These are phyloP conservation scores for Allium sativum DNA, from an alignment of 106 monocot species.

Conservation along the genomic window DNA sequence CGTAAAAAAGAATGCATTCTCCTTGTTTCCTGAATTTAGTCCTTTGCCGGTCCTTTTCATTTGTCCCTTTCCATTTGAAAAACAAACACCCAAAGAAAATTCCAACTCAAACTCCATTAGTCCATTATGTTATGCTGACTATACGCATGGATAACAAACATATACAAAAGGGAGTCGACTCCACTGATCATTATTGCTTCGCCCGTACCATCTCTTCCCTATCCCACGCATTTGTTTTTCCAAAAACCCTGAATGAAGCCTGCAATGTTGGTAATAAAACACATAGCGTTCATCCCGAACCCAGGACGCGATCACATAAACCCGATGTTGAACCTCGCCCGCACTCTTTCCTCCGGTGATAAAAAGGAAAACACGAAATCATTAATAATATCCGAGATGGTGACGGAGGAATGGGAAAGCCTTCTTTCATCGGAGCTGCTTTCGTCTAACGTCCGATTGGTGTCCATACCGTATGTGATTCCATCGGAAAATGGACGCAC, in stretches of 20 bases:
- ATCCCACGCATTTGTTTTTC: not conserved
- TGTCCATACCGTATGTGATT: slow-evolving; percentile 59
- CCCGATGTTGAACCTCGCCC: slow-evolving; percentile 32
- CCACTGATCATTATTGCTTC: too few species aligned
- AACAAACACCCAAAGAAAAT: too few species aligned
- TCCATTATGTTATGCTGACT: too few species aligned
- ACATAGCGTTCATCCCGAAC: slow-evolving; percentile 36
- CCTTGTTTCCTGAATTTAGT: too few species aligned
- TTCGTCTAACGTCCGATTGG: slow-evolving; percentile 12
- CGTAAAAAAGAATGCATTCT: too few species aligned
- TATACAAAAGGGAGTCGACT: too few species aligned
- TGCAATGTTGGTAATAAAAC: not conserved
- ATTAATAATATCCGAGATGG: slow-evolving; percentile 23
- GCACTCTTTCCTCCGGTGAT: slow-evolving; percentile 19
- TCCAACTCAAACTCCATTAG: too few species aligned
- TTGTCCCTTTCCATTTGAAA: too few species aligned
- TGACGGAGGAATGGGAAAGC: slow-evolving; percentile 54
- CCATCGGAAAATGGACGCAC: slow-evolving; percentile 49
- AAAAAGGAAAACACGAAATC: too few species aligned
- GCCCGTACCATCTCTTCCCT: too few species aligned
- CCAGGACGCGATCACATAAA: slow-evolving; percentile 47
- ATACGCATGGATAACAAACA: too few species aligned
- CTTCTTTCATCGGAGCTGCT: slow-evolving; percentile 13
- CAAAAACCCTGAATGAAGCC: not conserved
- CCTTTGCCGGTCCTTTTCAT: too few species aligned